Evolutionary conservation across 2,329 filamentous ascomycete genomes (phyloP), one percentile per base, ranked within the genome.

Genomic region (Chalara sp.): DNA sequence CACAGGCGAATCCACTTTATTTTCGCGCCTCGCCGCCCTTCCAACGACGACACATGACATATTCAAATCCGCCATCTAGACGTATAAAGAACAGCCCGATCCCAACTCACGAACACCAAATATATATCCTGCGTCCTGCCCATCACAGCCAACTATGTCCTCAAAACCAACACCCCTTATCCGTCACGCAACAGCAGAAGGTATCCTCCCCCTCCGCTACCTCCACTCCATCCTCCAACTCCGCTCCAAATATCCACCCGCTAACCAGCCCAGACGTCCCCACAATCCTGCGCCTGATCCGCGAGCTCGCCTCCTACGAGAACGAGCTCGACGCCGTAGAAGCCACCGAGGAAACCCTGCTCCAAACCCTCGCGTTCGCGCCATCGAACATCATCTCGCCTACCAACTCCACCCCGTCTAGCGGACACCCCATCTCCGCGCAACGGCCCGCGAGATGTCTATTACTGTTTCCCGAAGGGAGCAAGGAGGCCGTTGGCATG

Each of bases 241-340:
- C 21, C 21, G 21, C 21, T 21, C 21, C 21, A 21, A 21, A 21
- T 21, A 21, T 21, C 21, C 21, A 41, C 42, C 47, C 11, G 56
- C 47, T 7, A 30, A 10, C 32, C 29, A 13, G 29, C 7, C 11
- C 57, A 95, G 92, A 97, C 63, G 81, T 95, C 51, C 80, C 84
- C 29, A 74, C 76, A n/a, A 96, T 97, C 67, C 80, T 96, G 30
- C 70, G 76, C 58, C 76, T 96, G 63, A 90, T 97, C 70, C 79
- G 82, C 49, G 92, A 90, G 65, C 83, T 97, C 6, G 92, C 92
- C 59, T 80, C 84, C 60, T 96, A 96, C 73, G 90, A 96, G 68
- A 83, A 92, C 31, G 86, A 87, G 62, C 73, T 84, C 3, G 73
- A 84, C 60, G 71, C 76, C 58, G 89, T 95, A 57, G 77, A 89